These are phyloP conservation scores for Nigrospora oryzae DNA, from an alignment of 2,329 filamentous ascomycete genomes.

Conservation along the genomic window DNA sequence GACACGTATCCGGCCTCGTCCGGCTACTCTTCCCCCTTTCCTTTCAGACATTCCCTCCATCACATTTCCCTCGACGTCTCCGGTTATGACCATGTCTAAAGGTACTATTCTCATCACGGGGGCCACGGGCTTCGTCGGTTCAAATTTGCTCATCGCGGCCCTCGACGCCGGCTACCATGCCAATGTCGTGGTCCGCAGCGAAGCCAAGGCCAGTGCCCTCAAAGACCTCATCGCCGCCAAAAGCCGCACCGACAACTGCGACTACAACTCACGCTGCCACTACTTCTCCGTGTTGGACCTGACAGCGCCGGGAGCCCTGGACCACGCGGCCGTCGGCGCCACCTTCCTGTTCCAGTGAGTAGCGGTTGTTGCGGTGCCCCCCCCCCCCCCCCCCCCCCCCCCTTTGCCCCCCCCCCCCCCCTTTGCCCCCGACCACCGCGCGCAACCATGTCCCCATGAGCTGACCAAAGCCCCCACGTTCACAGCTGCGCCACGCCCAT, in stretches of 20 bases:
- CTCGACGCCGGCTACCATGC: not conserved
- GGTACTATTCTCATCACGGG: conserved; percentile 2
- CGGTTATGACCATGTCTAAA: not conserved
- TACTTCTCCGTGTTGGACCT: conserved; percentile 3
- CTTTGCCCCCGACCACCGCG: too few relatives aligned
- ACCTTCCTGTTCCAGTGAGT: not conserved
- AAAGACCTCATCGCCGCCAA: not conserved
- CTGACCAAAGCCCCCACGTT: too few relatives aligned
- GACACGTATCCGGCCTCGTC: too few relatives aligned
- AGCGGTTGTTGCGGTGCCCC: too few relatives aligned
- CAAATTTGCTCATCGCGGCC: not conserved
- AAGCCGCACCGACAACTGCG: not conserved
- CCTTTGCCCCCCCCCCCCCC: too few relatives aligned
- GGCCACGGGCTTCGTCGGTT: conserved; percentile 1
- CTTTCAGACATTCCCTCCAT: too few relatives aligned
- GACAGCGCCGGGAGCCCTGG: not conserved
- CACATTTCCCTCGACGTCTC: too few relatives aligned
- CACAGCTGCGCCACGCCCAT: not conserved
- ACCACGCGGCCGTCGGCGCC: not conserved
- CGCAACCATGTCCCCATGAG: too few relatives aligned
- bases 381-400: too few relatives aligned
- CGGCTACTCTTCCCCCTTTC: too few relatives aligned
- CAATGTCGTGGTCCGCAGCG: not conserved
- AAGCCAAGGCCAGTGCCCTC: not conserved
- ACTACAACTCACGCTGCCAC: not conserved